Evolutionary conservation across 2,329 filamentous ascomycete species (phyloP).

Genomic region (Trichoderma atroviride): DNA sequence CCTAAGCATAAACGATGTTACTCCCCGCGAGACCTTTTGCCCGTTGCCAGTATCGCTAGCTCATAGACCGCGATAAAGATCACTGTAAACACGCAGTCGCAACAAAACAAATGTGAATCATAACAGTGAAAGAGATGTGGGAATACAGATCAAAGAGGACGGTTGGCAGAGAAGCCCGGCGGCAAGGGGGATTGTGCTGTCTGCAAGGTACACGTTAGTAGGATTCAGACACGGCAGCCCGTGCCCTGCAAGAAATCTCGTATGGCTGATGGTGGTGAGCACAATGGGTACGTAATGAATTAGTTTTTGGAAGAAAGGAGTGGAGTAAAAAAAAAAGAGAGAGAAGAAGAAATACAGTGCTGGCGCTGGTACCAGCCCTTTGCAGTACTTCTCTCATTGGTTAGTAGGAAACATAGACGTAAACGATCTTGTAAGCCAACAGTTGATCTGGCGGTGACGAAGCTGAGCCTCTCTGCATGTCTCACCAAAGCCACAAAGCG

Average conservation of each 20-base stretch:
- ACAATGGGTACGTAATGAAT: background rate
- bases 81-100: background rate
- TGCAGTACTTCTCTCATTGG: background rate
- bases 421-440: background rate
- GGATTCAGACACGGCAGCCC: background rate
- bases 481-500: background rate
- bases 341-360: background rate
- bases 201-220: background rate
- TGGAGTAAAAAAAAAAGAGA: background rate
- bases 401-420: background rate
- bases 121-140: background rate
- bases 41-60: background rate
- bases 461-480: slow-evolving; percentile 2
- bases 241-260: background rate
- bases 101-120: slow-evolving; percentile 3
- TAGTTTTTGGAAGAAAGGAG: background rate
- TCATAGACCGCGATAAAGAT: background rate
- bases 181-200: slow-evolving; percentile 3
- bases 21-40: background rate
- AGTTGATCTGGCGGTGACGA: slow-evolving; percentile 13
- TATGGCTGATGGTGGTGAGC: background rate
- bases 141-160: background rate
- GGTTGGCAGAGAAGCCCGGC: background rate
- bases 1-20: background rate
- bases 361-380: background rate